Evolutionary conservation across 164 flowering plant species (phyloP), one percentile per base, ranked within the genome.

Genomic region (Pachysandra terminalis): DNA sequence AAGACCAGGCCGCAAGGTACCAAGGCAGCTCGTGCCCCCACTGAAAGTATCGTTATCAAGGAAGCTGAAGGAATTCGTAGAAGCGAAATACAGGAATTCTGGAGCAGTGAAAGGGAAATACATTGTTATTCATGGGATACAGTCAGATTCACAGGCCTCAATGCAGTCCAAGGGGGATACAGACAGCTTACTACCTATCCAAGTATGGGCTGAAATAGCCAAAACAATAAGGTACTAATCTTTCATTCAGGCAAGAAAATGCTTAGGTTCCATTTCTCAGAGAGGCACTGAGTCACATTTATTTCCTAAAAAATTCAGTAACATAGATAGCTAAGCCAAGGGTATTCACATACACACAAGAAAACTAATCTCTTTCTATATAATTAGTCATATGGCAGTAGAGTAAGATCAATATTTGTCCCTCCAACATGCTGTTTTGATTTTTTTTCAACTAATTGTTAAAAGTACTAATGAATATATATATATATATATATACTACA

Each of bases 121-220:
- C 66, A 68, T 90, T 59, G 93, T 93, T 59, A 80, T 93, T 69
- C 98, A 90, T 78, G 96, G 98, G 22, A 79, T 93, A 32, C 71
- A 89, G 65, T 84, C 85, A 6, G 96, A 87, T 73, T 90, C 96
- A 19, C 78, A 81, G 67, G 96, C 98, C 48, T 87, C 91, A 59
- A 90, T 93, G 98, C 95, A 89, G 74, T 87, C 95, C 12, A 82
- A 67, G 57, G 98, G 98, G 19, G 98, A 93, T 73, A 65, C 83
- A 40, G 98, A 90, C 73, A 89, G 98, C 84, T 84, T 89, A 81
- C 75, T 93, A 28, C 95, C 96, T 0, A 72, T 93, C 23, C 70
- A 83, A 65, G 65, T 78, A 21, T 93, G 96, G 98, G 85, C 86
- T 55, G 80, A 85, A 63, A 89, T 89, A 65, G 82, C 91, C 7